Conservation (phyloP, 2,329 filamentous ascomycete genomes). For the Beauveria varroae region DNA sequence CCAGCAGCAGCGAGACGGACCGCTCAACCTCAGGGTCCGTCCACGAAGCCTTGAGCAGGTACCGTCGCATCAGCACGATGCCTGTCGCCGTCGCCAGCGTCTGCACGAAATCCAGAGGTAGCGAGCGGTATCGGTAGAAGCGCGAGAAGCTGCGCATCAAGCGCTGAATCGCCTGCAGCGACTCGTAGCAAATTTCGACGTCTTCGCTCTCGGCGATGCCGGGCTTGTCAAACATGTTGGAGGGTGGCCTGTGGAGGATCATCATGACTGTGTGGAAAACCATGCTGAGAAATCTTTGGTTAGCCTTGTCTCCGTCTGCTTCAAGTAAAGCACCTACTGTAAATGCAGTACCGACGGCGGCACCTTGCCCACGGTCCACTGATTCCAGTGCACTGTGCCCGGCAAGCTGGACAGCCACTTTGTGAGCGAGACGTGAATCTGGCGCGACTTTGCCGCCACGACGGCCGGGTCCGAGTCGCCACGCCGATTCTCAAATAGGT, state of each 20-base stretch:
- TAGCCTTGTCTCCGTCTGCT: neutral
- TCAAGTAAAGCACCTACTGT: constrained; percentile 25
- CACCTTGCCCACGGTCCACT: constrained; percentile 40
- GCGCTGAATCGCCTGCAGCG: constrained; percentile 36
- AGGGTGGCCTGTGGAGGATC: constrained; percentile 41
- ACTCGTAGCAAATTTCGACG: constrained; percentile 43
- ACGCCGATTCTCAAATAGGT: constrained; percentile 41
- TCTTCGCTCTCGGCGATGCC: constrained; percentile 34
- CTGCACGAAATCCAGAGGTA: constrained; percentile 42
- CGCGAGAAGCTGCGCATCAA: constrained; percentile 36
- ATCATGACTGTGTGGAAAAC: constrained; percentile 44
- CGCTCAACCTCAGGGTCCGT: constrained; percentile 39
- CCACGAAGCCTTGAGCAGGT: constrained; percentile 32
- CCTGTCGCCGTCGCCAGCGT: constrained; percentile 40
- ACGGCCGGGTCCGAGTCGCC: constrained; percentile 32
- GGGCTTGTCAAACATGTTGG: constrained; percentile 32
- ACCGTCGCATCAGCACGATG: constrained; percentile 38
- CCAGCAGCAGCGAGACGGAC: constrained; percentile 40
- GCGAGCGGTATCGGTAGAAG: constrained; percentile 34
- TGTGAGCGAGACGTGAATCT: constrained; percentile 38
- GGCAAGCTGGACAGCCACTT: constrained; percentile 40
- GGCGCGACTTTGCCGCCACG: constrained; percentile 33
- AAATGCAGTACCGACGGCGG: constrained; percentile 39
- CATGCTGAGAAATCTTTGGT: constrained; percentile 24
- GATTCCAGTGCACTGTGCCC: constrained; percentile 41